Conservation (phyloP, 2,329 filamentous ascomycete genomes). For the Aspergillus hortae region DNA sequence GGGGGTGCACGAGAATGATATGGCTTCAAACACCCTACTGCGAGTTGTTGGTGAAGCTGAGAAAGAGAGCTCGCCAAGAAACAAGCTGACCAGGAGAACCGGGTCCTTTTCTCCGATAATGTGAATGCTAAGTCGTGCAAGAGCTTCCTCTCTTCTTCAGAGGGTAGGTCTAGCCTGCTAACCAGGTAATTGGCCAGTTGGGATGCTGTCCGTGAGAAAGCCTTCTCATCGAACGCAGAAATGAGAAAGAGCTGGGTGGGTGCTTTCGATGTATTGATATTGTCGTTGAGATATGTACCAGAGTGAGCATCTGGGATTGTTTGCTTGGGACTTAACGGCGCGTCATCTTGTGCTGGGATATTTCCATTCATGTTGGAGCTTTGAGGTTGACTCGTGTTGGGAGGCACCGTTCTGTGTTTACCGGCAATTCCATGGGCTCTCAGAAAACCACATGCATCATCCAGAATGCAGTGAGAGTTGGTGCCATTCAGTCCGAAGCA, state of each 20-base stretch:
- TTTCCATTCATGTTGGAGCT: not conserved
- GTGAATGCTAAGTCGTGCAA: slow-evolving; percentile 4
- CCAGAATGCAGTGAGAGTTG: slow-evolving; percentile 10
- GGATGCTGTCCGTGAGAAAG: not conserved
- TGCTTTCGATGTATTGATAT: not conserved
- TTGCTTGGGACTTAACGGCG: not conserved
- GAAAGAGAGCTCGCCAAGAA: not conserved
- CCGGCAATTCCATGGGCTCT: not conserved
- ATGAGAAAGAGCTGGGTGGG: not conserved
- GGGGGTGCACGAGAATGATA: not conserved
- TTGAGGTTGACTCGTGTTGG: not conserved
- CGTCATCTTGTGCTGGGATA: too few relatives aligned
- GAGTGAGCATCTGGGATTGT: not conserved
- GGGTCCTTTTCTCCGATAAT: slow-evolving; percentile 3
- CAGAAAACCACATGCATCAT: slow-evolving; percentile 5
- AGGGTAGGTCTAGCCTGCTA: too few relatives aligned
- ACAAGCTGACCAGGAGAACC: not conserved
- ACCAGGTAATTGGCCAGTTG: not conserved
- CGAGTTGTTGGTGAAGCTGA: not conserved
- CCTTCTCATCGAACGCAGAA: not conserved
- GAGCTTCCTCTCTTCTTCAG: not conserved
- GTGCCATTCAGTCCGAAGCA: slow-evolving; percentile 14
- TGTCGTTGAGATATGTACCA: not conserved
- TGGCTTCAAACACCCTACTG: not conserved
- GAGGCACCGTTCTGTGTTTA: not conserved